Conservation (phyloP, 2,329 filamentous ascomycete species). For the Penicillium brasilianum region DNA sequence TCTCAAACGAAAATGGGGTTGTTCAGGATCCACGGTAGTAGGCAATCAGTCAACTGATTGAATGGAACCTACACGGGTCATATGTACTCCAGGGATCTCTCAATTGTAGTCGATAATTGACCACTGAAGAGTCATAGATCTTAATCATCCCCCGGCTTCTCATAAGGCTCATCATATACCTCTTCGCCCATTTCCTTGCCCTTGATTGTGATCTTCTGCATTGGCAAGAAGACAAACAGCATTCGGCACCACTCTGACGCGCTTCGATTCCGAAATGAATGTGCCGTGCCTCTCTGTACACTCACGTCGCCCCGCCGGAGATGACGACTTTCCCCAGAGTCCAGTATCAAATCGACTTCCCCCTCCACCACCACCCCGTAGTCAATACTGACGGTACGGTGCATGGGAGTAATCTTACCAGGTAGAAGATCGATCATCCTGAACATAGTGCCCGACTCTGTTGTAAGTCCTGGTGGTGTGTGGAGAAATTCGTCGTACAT, state of each 20-base stretch:
- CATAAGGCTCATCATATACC: slow-evolving; percentile 36
- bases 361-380: slow-evolving; percentile 47
- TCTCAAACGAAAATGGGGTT: no score
- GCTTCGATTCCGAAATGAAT: slow-evolving; percentile 38
- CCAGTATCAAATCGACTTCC: slow-evolving; percentile 43
- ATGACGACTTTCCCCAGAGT: slow-evolving; percentile 40
- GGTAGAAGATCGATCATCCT: slow-evolving; percentile 44
- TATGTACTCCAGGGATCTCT: background rate
- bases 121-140: background rate
- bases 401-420: slow-evolving; percentile 41
- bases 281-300: slow-evolving; percentile 41
- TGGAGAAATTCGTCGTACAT: slow-evolving; percentile 42
- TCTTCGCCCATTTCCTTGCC: slow-evolving; percentile 59
- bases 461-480: slow-evolving; percentile 40
- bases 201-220: slow-evolving; percentile 45
- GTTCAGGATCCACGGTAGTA: no score
- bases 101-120: background rate
- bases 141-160: slow-evolving; percentile 10
- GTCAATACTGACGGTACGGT: slow-evolving; percentile 46
- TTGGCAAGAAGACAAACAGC: slow-evolving; percentile 41
- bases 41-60: no score
- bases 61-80: background rate
- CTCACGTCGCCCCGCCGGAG: slow-evolving; percentile 43
- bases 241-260: slow-evolving; percentile 36
- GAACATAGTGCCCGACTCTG: slow-evolving; percentile 39